Evolutionary conservation across 805 yeast species (phyloP), one percentile per base, ranked within the genome.

Genomic region (Candida endomychidarum): DNA sequence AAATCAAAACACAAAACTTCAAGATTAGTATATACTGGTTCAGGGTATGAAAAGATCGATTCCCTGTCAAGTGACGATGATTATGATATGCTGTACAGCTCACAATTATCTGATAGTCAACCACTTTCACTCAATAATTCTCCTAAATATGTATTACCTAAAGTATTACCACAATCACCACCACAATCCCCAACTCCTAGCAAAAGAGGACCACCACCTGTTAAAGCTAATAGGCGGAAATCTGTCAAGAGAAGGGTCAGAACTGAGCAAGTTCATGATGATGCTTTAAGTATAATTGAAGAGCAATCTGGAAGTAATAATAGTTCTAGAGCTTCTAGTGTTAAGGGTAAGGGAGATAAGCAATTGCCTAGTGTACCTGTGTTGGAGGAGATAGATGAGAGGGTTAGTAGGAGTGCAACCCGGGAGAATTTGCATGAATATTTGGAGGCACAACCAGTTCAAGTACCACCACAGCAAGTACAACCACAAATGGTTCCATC

Each of bases 231-330:
- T 41, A 57, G 56, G 9, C 45, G 59, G 14, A 62, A 60, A 36
- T 50, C 61, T 8, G 56, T 54, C 37, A 60, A 54, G 35, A 44
- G 53, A 7, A 51, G 47, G 2, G 38, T 50, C 12, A 53, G 49
- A 29, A 44, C 54, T 8, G 50, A 50, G 14, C 21, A 47, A 1
- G 38, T 56, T 37, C 55, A 60, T 1, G 52, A 47, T 12, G 73
- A 68, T 45, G 71, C 60, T 32, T 57, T 70, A 37, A 70, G 75
- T 47, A 59, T 68, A 29, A 69, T 70, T 14, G 73, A 69, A 46
- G 75, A 70, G 41, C 61, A 53, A 21, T 60, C 70, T 2, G 24
- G 34, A 8, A 45, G 47, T 21, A 49, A 42, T 20, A 56, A 49
- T 2, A 52, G 57, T 36, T 63, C 71, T 4, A 54, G 72, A 42